Evolutionary conservation across 306 rosid genomes (phyloP).

Genomic region (Sesbania bispinosa): DNA sequence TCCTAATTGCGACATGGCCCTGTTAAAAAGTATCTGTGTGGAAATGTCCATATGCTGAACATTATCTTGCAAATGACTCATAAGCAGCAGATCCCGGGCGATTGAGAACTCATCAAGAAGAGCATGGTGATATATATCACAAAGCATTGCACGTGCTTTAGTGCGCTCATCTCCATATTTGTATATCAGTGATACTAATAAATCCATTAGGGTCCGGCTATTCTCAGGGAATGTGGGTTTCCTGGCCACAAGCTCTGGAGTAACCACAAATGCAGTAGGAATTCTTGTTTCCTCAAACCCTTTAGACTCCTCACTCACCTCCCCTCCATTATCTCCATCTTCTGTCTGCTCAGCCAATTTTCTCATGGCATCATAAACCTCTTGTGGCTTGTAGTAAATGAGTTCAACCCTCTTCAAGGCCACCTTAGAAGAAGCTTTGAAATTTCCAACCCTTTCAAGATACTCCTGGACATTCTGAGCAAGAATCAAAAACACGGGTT

Average conservation of each 20-base stretch:
- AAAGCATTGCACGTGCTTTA: slow-evolving; percentile 95
- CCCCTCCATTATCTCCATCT: slow-evolving; percentile 47
- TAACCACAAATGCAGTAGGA: slow-evolving; percentile 74
- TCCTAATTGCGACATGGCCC: slow-evolving; percentile 97
- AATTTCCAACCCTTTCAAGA: slow-evolving; percentile 60
- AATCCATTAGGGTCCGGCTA: slow-evolving; percentile 79
- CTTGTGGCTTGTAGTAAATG: slow-evolving; percentile 89
- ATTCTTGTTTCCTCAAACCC: slow-evolving; percentile 60
- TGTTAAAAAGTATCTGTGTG: slow-evolving; percentile 88
- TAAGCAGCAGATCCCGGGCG: slow-evolving; percentile 85
- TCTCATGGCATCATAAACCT: slow-evolving; percentile 94
- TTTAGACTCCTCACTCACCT: slow-evolving; percentile 51
- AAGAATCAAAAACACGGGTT: slow-evolving; percentile 75
- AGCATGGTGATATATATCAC: slow-evolving; percentile 96
- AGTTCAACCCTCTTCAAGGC: slow-evolving; percentile 82
- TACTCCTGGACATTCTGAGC: slow-evolving; percentile 96
- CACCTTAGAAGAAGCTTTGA: slow-evolving; percentile 79
- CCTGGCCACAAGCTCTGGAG: slow-evolving; percentile 78
- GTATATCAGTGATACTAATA: slow-evolving; percentile 72
- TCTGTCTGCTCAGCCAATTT: slow-evolving; percentile 71
- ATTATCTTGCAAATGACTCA: slow-evolving; percentile 95
- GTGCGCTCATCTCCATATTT: slow-evolving; percentile 89
- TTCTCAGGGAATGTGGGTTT: slow-evolving; percentile 83
- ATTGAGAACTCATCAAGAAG: slow-evolving; percentile 76
- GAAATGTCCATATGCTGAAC: slow-evolving; percentile 93